Percentiles rank a stretch among this genome's conserved stretches.
phyloP scores from a whole-genome alignment of 2,329 filamentous ascomycete species.

The Aspergillus hiratsukae region DNA sequence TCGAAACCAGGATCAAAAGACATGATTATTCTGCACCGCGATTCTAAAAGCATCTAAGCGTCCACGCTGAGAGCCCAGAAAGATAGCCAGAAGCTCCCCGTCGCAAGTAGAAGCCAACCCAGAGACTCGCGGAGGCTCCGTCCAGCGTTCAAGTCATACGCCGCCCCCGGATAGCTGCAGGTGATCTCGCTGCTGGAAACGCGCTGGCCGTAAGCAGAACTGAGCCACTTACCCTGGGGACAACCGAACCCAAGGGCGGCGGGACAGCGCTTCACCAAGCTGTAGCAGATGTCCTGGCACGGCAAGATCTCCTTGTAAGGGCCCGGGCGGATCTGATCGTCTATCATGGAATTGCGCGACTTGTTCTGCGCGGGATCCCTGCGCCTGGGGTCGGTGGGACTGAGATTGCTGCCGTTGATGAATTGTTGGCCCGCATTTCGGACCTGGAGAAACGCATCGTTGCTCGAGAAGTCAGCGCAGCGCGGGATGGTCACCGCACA shows the following conservation, averaged over 20 bases:
- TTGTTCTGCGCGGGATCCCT: conserved; percentile 44
- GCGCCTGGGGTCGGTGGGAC: conserved; percentile 31
- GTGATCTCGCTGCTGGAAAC: conserved; percentile 38
- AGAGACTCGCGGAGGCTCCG: background rate
- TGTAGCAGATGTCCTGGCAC: conserved; percentile 82
- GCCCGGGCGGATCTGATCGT: conserved; percentile 66
- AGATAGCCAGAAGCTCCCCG: conserved; percentile 12
- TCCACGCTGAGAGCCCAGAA: conserved; percentile 12
- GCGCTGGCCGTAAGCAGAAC: conserved; percentile 49
- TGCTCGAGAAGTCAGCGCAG: conserved; percentile 74
- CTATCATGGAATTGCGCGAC: conserved; percentile 70
- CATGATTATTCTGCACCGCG: background rate
- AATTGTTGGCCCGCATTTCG: conserved; percentile 71
- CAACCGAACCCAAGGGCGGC: conserved; percentile 70
- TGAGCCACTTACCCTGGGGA: conserved; percentile 52
- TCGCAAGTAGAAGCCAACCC: background rate
- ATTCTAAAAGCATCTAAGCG: background rate
- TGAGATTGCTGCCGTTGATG: conserved; percentile 60
- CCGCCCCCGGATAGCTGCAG: conserved; percentile 61
- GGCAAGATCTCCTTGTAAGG: conserved; percentile 93
- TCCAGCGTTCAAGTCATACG: conserved; percentile 44
- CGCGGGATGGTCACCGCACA: conserved; percentile 90
- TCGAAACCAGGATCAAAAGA: background rate
- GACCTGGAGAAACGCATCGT: conserved; percentile 53
- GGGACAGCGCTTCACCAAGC: conserved; percentile 80